Percentiles rank a stretch among this genome's conserved stretches.
Conservation (phyloP, 148 eudicot species). For the Chenopodium berlandieri region DNA sequence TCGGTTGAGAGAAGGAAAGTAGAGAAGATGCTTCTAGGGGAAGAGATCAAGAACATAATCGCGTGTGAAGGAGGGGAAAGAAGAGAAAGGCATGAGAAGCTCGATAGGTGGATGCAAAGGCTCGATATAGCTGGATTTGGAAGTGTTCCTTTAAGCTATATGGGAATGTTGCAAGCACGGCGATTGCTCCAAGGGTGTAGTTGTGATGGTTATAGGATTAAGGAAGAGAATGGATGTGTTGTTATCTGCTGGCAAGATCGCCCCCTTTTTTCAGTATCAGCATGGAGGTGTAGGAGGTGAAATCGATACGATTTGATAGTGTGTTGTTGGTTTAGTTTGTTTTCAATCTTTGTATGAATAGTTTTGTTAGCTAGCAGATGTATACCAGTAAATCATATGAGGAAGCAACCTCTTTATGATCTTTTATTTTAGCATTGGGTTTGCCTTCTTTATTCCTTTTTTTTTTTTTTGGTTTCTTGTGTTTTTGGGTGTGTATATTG, state of each 20-base stretch:
- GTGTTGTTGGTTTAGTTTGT: slow-evolving; percentile 17
- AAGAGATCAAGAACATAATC: slow-evolving; percentile 79
- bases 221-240: slow-evolving; percentile 76
- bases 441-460: not conserved
- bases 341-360: slow-evolving; percentile 18
- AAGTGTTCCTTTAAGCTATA: slow-evolving; percentile 64
- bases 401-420: slow-evolving; percentile 21
- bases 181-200: slow-evolving; percentile 59
- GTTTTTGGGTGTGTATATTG: not conserved
- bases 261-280: slow-evolving; percentile 72
- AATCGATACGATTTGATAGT: not conserved
- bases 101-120: slow-evolving; percentile 80
- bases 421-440: not conserved
- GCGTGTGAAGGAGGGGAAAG: slow-evolving; percentile 82
- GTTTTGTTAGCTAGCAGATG: slow-evolving; percentile 31
- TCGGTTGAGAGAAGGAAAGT: slow-evolving; percentile 73
- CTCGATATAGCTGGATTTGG: slow-evolving; percentile 68
- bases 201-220: slow-evolving; percentile 76
- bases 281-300: slow-evolving; percentile 79
- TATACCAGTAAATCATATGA: slow-evolving; percentile 24
- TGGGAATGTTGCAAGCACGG: slow-evolving; percentile 70
- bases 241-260: slow-evolving; percentile 96
- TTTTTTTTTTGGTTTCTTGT: not conserved
- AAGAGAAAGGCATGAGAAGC: slow-evolving; percentile 79
- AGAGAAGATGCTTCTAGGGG: slow-evolving; percentile 84